Evolutionary conservation across 306 rosid genomes (phyloP), one percentile per base, ranked within the genome.

Genomic region (Purshia tridentata): DNA sequence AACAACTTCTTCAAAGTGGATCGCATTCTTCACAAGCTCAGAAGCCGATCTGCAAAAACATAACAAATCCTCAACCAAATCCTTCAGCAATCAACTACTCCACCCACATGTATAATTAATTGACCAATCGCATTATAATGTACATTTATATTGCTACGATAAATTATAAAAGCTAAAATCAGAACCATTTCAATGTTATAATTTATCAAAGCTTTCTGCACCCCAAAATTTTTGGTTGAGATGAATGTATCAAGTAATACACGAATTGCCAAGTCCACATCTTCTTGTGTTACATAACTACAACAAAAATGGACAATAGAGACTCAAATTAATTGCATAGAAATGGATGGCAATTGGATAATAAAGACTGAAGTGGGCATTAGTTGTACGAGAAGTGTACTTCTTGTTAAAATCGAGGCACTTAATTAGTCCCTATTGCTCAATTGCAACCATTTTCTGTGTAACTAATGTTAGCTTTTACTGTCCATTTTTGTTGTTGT

Each of bases 211-310:
- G 97, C 88, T 82, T 90, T 94, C 87, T 94, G 97, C 75, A 94
- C 97, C 56, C 99, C 99, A 76, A 89, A 94, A 57, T 94, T 94
- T 81, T 94, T 97, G 57, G 99, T 94, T 6, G 99, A 94, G 84
- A 91, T 89, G 80, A 94, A 94, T 23, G 97, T 91, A 79, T 89
- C 99, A 7, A 94, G 97, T 46, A 92, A 84, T 48, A 94, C 97
- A 8, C 99, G 95, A 77, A 94, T 94, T 20, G 99, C 95, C 99
- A 94, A 87, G 85, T 94, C 97, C 65, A 91, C 99, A 46, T 94
- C 97, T 65, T 91, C 99, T 84, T 90, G 93, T 11, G 82, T 91
- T 42, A n/a, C n/a, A n/a, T n/a, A n/a, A n/a, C n/a, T n/a, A n/a
- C n/a, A n/a, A n/a, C n/a, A n/a, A n/a, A n/a, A n/a, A n/a, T n/a